Base-by-base conservation (phyloP, 2,329 filamentous ascomycete genomes). In the Rhynchosporium agropyri region DNA sequence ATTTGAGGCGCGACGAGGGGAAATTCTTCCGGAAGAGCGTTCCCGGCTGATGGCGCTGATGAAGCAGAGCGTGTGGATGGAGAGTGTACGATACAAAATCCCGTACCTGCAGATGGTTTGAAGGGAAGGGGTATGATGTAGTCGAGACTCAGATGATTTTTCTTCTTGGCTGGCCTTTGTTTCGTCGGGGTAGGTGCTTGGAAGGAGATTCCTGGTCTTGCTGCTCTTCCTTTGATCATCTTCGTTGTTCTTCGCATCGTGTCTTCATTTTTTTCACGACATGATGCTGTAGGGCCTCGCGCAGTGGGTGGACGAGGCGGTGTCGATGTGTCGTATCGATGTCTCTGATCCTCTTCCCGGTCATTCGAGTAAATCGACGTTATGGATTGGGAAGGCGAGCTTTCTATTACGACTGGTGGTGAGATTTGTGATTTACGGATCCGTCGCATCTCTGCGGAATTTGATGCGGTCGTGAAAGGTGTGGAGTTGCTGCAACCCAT, bases 381-480 rank as follows among this genome's bases (percentile, higher is more conserved):
- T 7, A 26, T 15, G 9, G 50, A 40, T 36, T 13, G 7, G n/a
- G 45, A 28, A 8, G 20, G 29, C n/a, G 15, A 33, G 7, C 6
- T 15, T 2, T 20, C 33, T 15, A 40, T 6, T 0, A 20, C 4
- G 31, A 53, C 6, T 4, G 50, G 33, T n/a, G 33, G 50, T 26
- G 50, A 53, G 31, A 53, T 53, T 20, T 53, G 50, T 2, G 31
- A 40, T 53, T 53, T 53, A 9, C 33, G 33, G 50, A 53, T 38
- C 15, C 50, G 31, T n/a, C 31, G 33, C 6, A 26, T 36, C 12
- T 53, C n/a, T 36, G 2, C 10, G 2, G 15, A n/a, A 2, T 13
- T 53, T 53, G 20, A 20, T 29, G 29, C 20, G 28, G n/a, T 51
- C 2, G 42, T 5, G 29, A 33, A 38, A 26, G 33, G 46, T 31